Conservation (phyloP, 2,329 filamentous ascomycete species). For the Akanthomyces muscarius region DNA sequence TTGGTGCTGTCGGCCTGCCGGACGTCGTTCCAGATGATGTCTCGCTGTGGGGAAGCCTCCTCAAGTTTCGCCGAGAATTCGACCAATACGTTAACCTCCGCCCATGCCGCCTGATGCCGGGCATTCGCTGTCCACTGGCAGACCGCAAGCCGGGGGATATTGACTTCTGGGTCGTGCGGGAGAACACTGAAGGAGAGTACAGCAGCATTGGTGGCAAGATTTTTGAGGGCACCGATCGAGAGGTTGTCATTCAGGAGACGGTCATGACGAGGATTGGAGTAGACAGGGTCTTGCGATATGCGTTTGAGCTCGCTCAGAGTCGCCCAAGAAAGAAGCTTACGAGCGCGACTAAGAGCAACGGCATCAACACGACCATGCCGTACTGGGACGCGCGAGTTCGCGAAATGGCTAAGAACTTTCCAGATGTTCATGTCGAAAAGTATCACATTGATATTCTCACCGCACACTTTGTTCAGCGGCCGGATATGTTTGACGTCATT, state of each 20-base stretch:
- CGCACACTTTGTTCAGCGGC: slow-evolving; percentile 58
- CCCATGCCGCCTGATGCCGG: slow-evolving; percentile 58
- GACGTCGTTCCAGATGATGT: slow-evolving; percentile 60
- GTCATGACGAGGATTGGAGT: slow-evolving; percentile 60
- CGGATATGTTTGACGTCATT: slow-evolving; percentile 57
- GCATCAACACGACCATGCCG: slow-evolving; percentile 64
- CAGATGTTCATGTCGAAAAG: slow-evolving; percentile 58
- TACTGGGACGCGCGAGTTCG: slow-evolving; percentile 61
- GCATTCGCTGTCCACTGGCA: slow-evolving; percentile 54
- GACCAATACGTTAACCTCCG: slow-evolving; percentile 68
- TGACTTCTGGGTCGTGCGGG: slow-evolving; percentile 63
- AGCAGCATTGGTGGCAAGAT: slow-evolving; percentile 61
- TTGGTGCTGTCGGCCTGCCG: slow-evolving; percentile 60
- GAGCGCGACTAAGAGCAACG: slow-evolving; percentile 64
- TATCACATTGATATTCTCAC: slow-evolving; percentile 66
- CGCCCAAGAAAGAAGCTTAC: slow-evolving; percentile 58
- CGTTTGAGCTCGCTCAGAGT: slow-evolving; percentile 57
- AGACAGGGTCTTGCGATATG: slow-evolving; percentile 59
- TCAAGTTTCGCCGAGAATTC: slow-evolving; percentile 63
- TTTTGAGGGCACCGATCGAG: slow-evolving; percentile 55
- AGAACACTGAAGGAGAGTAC: slow-evolving; percentile 67
- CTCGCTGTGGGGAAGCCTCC: slow-evolving; percentile 61
- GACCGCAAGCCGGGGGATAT: slow-evolving; percentile 53
- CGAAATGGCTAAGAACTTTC: slow-evolving; percentile 52
- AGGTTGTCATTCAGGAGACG: slow-evolving; percentile 57